phyloP scores from a whole-genome alignment of 495 filamentous ascomycete species.

The Podospora pseudoanserina region DNA sequence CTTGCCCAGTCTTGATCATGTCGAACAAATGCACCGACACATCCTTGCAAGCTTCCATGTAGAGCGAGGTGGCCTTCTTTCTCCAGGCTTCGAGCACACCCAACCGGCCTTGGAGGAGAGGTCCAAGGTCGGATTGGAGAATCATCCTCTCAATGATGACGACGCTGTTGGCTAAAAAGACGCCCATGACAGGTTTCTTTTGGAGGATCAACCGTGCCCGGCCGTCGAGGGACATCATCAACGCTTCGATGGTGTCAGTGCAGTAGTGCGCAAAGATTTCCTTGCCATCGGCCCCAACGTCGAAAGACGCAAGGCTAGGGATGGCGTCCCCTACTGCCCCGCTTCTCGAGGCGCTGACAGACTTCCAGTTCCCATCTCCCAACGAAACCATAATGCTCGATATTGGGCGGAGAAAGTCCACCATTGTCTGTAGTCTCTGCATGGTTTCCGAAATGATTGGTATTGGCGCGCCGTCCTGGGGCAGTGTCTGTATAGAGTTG shows the following conservation, averaged over 20 bases:
- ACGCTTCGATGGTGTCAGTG: conserved; percentile 74
- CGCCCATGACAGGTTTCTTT: conserved; percentile 72
- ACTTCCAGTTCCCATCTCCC: conserved; percentile 87
- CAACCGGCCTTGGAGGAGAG: conserved; percentile 63
- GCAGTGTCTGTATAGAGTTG: conserved; percentile 58
- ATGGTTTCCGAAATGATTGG: conserved; percentile 80
- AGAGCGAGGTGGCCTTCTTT: conserved; percentile 77
- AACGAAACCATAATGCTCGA: conserved; percentile 86
- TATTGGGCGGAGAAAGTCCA: conserved; percentile 80
- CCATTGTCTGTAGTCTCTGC: conserved; percentile 80
- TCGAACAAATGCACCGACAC: conserved; percentile 81
- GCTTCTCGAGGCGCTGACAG: conserved; percentile 36
- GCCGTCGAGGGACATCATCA: conserved; percentile 72
- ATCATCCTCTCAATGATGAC: conserved; percentile 83
- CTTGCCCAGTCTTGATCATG: conserved; percentile 68
- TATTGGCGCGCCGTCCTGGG: conserved; percentile 72
- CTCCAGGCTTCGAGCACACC: conserved; percentile 73
- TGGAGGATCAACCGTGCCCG: conserved; percentile 72
- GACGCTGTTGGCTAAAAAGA: conserved; percentile 89
- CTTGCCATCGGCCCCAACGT: conserved; percentile 84
- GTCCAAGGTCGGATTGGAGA: conserved; percentile 69
- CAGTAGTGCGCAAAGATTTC: conserved; percentile 87
- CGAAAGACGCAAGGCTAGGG: conserved; percentile 70
- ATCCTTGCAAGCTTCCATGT: conserved; percentile 87
- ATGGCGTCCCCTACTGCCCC: conserved; percentile 59